Base-by-base conservation (phyloP, 1,284 basidiomycete species). In the Fomes fomentarius region DNA sequence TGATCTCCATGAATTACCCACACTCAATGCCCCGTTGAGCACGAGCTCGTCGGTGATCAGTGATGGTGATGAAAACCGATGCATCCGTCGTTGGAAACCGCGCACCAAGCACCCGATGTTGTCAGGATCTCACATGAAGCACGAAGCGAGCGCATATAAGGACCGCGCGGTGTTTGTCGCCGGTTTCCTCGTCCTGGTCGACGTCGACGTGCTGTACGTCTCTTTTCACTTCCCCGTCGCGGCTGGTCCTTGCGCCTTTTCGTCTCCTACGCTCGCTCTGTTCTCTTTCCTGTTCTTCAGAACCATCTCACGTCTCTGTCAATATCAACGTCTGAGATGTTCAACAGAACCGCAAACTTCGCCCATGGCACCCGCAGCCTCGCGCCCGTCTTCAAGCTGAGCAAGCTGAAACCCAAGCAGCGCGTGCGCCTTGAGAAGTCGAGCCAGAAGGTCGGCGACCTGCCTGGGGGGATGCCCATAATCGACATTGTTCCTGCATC, bases 341-440 rank as follows among this genome's bases (percentile, higher is more conserved):
- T 62, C 46, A 62, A 55, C 49, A 60, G 58, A 33, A 30, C 28
- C 12, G 28, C 28, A 6, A 22, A 53, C 37, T 14, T 59, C 34
- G 50, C 56, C 3, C 57, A 60, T 41, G 63, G 56, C 46, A 38
- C 53, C 17, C 51, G 56, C 17, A 51, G 48, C 25, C 26, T 63
- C 31, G 51, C 51, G 3, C 61, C 57, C 8, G 52, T 56, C 3
- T 54, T 56, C 39, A 54, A 57, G 31, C 49, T 38, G 10, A 38
- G 38, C 45, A 60, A 50, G 50, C 62, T 63, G 34, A 57, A 61
- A 22, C 56, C 60, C 21, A 57, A 62, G 57, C 58, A 63, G 50
- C 60, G 62, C 40, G 38, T 44, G 28, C 52, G 58, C 22, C 40
- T 63, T 25, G 52, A 60, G 35, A 62, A 56, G 52, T 62, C 64